A percentile compares a stretch with the other conserved stretches of the same genome.
Evolutionary conservation across 495 filamentous ascomycete species (phyloP).

Genomic region (Lophiostoma macrostomum): DNA sequence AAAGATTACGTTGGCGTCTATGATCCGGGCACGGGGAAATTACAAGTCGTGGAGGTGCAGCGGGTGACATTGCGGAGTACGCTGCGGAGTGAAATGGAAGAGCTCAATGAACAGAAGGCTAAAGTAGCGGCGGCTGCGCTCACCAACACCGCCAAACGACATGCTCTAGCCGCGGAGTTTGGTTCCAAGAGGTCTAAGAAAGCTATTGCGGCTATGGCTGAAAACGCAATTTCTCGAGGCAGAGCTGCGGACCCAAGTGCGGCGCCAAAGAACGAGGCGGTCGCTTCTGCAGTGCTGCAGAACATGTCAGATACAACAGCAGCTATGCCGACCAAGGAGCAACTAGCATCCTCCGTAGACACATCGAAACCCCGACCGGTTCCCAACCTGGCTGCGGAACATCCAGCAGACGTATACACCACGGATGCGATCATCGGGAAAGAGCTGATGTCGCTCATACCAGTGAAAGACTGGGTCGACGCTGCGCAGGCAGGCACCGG

Average conservation of each 20-base stretch:
- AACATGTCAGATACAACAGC: slow-evolving; percentile 51
- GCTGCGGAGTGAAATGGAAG: slow-evolving; percentile 40
- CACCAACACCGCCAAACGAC: slow-evolving; percentile 46
- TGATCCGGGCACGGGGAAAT: slow-evolving; percentile 66
- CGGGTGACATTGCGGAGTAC: slow-evolving; percentile 61
- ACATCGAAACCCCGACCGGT: slow-evolving; percentile 73
- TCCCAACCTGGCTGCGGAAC: slow-evolving; percentile 66
- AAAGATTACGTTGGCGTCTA: slow-evolving; percentile 87
- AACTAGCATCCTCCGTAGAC: slow-evolving; percentile 65
- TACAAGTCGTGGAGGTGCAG: slow-evolving; percentile 72
- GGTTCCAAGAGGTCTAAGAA: slow-evolving; percentile 94
- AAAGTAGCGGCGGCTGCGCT: slow-evolving; percentile 40
- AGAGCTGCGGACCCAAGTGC: slow-evolving; percentile 9
- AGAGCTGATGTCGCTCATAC: slow-evolving; percentile 58
- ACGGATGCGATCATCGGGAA: slow-evolving; percentile 63
- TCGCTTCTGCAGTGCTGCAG: slow-evolving; percentile 35
- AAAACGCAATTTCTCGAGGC: slow-evolving; percentile 65
- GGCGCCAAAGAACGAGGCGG: slow-evolving; percentile 11
- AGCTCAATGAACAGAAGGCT: slow-evolving; percentile 54
- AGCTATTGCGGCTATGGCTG: slow-evolving; percentile 68
- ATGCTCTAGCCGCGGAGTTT: slow-evolving; percentile 79
- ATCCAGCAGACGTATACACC: slow-evolving; percentile 79
- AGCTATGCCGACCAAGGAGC: slow-evolving; percentile 56
- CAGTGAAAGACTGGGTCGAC: slow-evolving; percentile 73
- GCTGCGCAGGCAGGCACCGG: slow-evolving; percentile 55